Percentiles rank a stretch among this genome's conserved stretches.
Conservation (phyloP, 148 eudicot species). For the Amaranthus cruentus region DNA sequence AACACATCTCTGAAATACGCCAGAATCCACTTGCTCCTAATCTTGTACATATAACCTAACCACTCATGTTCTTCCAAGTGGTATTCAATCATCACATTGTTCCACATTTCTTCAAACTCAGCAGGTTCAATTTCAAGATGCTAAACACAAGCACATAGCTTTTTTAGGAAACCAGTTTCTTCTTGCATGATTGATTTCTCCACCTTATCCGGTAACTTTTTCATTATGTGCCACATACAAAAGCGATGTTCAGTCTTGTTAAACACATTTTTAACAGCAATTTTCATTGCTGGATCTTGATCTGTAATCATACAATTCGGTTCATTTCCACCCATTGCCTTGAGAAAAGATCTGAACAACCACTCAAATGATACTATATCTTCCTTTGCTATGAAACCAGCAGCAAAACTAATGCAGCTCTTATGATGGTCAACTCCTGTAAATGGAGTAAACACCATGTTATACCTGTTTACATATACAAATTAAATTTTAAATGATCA, state of each 20-base stretch:
- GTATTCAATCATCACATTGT: not conserved
- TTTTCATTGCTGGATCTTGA: conserved; percentile 2
- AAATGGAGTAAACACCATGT: conserved; percentile 3
- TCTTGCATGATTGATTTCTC: not conserved
- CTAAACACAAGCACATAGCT: not conserved
- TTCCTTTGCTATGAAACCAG: not conserved
- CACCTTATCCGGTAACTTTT: not conserved
- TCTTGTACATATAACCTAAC: not conserved
- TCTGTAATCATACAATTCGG: conserved; percentile 5
- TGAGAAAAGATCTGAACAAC: not conserved
- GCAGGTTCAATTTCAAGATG: not conserved
- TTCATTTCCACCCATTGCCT: not conserved
- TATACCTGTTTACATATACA: not conserved
- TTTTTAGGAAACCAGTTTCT: not conserved
- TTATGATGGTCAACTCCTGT: conserved; percentile 7
- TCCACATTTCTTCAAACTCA: not conserved
- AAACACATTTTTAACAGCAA: not conserved
- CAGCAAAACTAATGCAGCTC: not conserved
- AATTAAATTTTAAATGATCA: no score
- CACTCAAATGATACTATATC: not conserved
- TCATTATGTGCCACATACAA: conserved; percentile 6
- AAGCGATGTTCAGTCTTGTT: not conserved
- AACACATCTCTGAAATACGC: conserved; percentile 1
- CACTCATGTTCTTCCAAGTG: not conserved
- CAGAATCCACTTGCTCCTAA: not conserved